Evolutionary conservation across 805 yeast species (phyloP).

Genomic region (Zygoascus flipseniorum): DNA sequence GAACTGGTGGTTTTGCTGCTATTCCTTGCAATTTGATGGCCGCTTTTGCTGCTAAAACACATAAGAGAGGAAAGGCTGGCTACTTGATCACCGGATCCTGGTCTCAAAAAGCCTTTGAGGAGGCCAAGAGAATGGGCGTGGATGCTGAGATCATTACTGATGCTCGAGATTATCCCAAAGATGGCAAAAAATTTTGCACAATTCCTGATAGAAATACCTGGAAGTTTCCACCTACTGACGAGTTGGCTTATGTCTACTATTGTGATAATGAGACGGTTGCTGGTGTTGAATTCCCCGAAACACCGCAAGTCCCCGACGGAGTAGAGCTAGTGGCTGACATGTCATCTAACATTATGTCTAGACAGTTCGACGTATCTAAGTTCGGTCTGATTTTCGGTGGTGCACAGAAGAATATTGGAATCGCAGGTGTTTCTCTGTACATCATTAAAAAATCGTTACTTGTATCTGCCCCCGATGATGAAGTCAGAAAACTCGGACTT

Average conservation of each 20-base stretch:
- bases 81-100: constrained; percentile 90
- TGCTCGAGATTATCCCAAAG: constrained; percentile 39
- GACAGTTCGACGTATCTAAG: constrained; percentile 68
- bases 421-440: constrained; percentile 90
- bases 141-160: constrained; percentile 63
- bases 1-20: constrained; percentile 91
- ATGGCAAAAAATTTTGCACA: constrained; percentile 50
- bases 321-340: constrained; percentile 87
- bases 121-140: constrained; percentile 75
- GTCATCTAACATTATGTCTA: constrained; percentile 87
- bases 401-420: constrained; percentile 95
- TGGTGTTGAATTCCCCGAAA: constrained; percentile 76
- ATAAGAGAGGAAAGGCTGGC: constrained; percentile 70
- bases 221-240: constrained; percentile 46
- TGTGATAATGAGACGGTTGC: constrained; percentile 97
- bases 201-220: constrained; percentile 63
- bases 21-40: constrained; percentile 77
- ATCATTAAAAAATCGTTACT: constrained; percentile 77
- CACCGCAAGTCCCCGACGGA: constrained; percentile 48
- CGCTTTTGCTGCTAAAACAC: constrained; percentile 59
- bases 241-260: constrained; percentile 76
- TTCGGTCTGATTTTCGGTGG: constrained; percentile 93
- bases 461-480: constrained; percentile 55
- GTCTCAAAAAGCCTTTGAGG: constrained; percentile 84
- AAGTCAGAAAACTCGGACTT: constrained; percentile 48